Conservation (phyloP, 495 filamentous ascomycete genomes). For the Penicillium samsonianum region DNA sequence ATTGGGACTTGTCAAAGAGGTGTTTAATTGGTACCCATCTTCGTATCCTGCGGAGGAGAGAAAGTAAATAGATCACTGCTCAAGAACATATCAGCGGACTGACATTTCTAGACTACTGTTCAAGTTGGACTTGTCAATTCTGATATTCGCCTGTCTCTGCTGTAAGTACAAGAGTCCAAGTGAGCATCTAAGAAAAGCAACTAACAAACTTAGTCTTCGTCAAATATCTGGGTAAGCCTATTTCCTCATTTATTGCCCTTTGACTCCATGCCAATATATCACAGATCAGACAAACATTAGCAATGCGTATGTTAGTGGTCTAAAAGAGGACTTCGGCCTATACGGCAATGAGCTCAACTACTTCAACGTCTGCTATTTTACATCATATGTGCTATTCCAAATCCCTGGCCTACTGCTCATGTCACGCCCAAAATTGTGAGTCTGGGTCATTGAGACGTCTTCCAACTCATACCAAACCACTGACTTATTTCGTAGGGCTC, state of each 20-base stretch:
- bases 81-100: not conserved
- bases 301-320: conserved; percentile 57
- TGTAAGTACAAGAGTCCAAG: conserved; percentile 29
- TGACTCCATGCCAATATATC: not conserved
- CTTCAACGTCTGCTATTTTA: conserved; percentile 42
- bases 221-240: conserved; percentile 34
- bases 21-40: conserved; percentile 53
- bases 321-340: conserved; percentile 61
- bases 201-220: conserved; percentile 34
- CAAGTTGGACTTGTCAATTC: conserved; percentile 35
- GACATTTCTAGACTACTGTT: conserved; percentile 29
- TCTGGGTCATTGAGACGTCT: not conserved
- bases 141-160: conserved; percentile 42
- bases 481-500: conserved; percentile 26
- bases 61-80: conserved; percentile 28
- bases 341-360: conserved; percentile 56
- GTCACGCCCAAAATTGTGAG: conserved; percentile 39
- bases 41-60: conserved; percentile 43
- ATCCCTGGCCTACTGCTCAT: conserved; percentile 38
- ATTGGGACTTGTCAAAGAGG: conserved; percentile 42
- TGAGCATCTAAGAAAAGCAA: not conserved
- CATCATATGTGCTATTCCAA: conserved; percentile 43
- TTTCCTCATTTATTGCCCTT: not conserved
- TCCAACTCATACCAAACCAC: not conserved
- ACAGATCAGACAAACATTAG: conserved; percentile 49